Base-by-base conservation (phyloP, 176 grass and related monocot genomes). In the Microstegium vimineum region DNA sequence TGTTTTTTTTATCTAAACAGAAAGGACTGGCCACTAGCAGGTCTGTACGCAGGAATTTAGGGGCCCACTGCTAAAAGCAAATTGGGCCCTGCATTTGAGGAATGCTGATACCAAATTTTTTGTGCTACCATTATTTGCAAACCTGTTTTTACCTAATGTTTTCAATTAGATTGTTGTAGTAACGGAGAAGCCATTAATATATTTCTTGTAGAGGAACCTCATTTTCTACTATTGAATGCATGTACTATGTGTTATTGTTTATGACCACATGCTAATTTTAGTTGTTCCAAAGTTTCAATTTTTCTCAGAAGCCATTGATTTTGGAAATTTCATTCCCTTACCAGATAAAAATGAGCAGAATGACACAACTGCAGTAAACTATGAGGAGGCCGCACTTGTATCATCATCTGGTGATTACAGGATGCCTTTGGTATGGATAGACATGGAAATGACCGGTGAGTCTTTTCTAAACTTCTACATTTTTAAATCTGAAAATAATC, bases 401-500 rank as follows among this genome's bases (percentile, higher is more conserved):
- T 76, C 82, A 82, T 94, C 82, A 40, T 87, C 85, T 16, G 27
- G 52, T 78, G 73, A 88, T 68, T 92, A 89, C 81, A 92, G 52
- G 74, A 90, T 90, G 90, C 90, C 94, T 61, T 91, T 94, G 66
- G 94, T 94, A 27, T 97, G 94, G 92, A 94, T 97, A 73, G 94
- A 97, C 81, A 75, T 97, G 87, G 94, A 97, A 97, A 94, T 97
- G 94, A 92, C 92, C 36, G 94, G 92, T 97, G 28, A 68, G 66
- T 82, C 3, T 42, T 84, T 46, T 36, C 42, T 25, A 59, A 59
- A 34, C 32, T 61, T 32, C 23, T 27, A 42, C n/a, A 38, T 67
- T 74, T 5, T 86, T 70, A 22, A 34, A 46, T 68, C 13, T 81
- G 42, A 57, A 33, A 5, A 26, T 43, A 9, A 56, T 46, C 1